Evolutionary conservation across 2,329 filamentous ascomycete species (phyloP), one percentile per base, ranked within the genome.

Genomic region (Aspergillus spinulosporus): DNA sequence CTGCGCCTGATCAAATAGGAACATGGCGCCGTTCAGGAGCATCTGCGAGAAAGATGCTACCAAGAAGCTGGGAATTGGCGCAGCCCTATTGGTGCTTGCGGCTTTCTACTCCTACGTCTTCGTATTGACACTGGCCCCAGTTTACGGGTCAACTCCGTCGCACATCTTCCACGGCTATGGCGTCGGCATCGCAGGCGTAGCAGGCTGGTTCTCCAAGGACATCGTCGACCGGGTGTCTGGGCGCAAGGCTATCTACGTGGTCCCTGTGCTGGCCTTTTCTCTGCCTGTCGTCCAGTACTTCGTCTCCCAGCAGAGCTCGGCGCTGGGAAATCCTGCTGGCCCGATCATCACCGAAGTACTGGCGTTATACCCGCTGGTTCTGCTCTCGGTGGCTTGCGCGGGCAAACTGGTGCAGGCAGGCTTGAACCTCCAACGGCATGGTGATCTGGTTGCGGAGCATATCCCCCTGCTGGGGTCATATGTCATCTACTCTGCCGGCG

Each of bases 91-190:
- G 36, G 58, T 72, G 21, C 67, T 78, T 21, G 67, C 72, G 14
- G 75, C 74, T 1, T 66, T 70, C 34, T 78, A 71, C 58, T 76
- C 76, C 4, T 71, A 71, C 32, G 64, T 77, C 26, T 78, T 76
- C 34, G 85, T 90, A 68, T 80, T 92, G 60, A 87, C 84, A 39
- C 80, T 97, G 34, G 89, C 91, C 15, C 94, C 94, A 2, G 88
- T 95, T 9, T 97, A 95, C 73, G 94, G 94, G 51, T 86, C 87
- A 12, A 89, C 96, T 37, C 89, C 93, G 1, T 80, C 91, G 0
- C 82, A 84, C 1, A 79, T 88, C 62, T 88, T 87, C 72, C 93
- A 97, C 71, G 76, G 80, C 50, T 82, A 83, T 68, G 81, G 86
- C 58, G 77, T 91, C 60, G 85, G 85, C 64, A 76, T 83, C 3